Percentiles rank a stretch among this genome's conserved stretches.
phyloP scores from a whole-genome alignment of 2,329 filamentous ascomycete species.

The Ascochyta pisi region DNA sequence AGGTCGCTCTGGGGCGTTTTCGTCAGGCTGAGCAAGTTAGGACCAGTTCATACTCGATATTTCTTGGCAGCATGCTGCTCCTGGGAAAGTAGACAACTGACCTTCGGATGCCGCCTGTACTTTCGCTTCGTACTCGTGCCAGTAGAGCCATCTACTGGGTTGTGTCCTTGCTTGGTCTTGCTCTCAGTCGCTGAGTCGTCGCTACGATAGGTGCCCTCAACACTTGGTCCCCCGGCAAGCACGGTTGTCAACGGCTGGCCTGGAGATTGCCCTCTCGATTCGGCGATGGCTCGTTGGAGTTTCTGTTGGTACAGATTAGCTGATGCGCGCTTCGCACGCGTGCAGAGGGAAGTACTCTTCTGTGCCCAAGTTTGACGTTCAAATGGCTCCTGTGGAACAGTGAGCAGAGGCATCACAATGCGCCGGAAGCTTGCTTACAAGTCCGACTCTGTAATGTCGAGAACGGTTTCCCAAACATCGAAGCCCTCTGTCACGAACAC shows the following conservation, averaged over 20 bases:
- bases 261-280: slow-evolving; percentile 64
- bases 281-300: slow-evolving; percentile 82
- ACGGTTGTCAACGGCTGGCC: slow-evolving; percentile 44
- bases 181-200: slow-evolving; percentile 58
- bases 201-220: slow-evolving; percentile 64
- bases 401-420: background rate
- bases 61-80: background rate
- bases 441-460: slow-evolving; percentile 85
- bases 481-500: slow-evolving; percentile 80
- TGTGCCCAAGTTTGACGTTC: slow-evolving; percentile 80
- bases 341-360: slow-evolving; percentile 65
- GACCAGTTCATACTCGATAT: background rate
- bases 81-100: slow-evolving; percentile 45
- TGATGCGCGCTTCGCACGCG: background rate
- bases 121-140: slow-evolving; percentile 67
- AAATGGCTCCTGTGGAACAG: slow-evolving; percentile 66
- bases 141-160: slow-evolving; percentile 5
- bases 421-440: slow-evolving; percentile 60
- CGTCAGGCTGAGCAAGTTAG: slow-evolving; percentile 66
- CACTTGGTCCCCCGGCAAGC: slow-evolving; percentile 57
- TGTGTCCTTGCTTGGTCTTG: slow-evolving; percentile 53
- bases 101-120: slow-evolving; percentile 79
- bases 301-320: slow-evolving; percentile 59
- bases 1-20: slow-evolving; percentile 79
- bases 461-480: slow-evolving; percentile 82